Base-by-base conservation (phyloP, 2,329 filamentous ascomycete species). In the Cadophora luteo-olivacea region DNA sequence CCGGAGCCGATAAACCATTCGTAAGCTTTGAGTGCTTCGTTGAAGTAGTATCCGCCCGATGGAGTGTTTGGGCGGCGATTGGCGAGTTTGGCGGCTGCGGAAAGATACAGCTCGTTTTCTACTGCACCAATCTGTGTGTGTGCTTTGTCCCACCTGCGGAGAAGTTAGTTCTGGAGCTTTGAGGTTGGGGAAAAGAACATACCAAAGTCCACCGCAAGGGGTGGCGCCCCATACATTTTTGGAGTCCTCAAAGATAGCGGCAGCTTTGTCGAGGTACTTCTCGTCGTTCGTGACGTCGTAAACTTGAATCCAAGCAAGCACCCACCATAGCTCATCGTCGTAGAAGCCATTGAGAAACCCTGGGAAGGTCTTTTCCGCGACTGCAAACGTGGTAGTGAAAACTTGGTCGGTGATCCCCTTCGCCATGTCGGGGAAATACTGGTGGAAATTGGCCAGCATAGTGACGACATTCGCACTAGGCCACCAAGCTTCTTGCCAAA, bases 401-500 rank as follows among this genome's bases (percentile, higher is more conserved):
- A 78, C 70, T 24, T 36, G 60, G 9, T 69, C 61, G 12, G 73
- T 75, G 1, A 69, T 72, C 14, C 68, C 63, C 5, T 60, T 55
- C 16, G 68, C 69, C 29, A 70, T 48, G 7, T 52, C 45, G 0
- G 75, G 76, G 24, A 72, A 77, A 22, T 68, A 71, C 25, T 72
- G 72, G 63, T 77, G 71, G 29, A 87, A 78, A 65, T 92, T 87
- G 54, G 84, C 85, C 16, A 93, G 78, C 32, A 84, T 85, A 0
- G 89, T 91, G 67, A 93, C 80, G 61, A 85, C 84, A 75, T 92
- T 93, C 52, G 86, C 91, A 62, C 85, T 85, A 74, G 91, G 91
- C 91, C 91, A 93, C 91, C 91, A 93, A 4, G 84, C 82, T 0
- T 84, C 84, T 64, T 86, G 80, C 88, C 89, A 93, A 8, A 91